Base-by-base conservation (phyloP, 208 protist species). In the Wallacemonas rigidus region DNA sequence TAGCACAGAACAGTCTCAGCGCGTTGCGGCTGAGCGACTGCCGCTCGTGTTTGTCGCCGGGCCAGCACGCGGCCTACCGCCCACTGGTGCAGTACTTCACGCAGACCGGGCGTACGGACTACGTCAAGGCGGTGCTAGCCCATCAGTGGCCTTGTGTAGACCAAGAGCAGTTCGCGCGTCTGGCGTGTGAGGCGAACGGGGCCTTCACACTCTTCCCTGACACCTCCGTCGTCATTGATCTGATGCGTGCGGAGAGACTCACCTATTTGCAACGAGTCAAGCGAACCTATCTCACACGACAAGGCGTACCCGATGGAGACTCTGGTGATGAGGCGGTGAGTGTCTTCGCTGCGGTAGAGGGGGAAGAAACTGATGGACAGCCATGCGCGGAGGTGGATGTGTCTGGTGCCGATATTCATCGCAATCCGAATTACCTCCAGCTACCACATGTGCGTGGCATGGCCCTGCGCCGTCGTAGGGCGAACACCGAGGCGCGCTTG, bases 11-110 rank as follows among this genome's bases (percentile, higher is more conserved):
- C 50, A 47, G 26, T 26, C 26, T 40, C 3, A 61, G 41, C 44
- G 50, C 17, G 40, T 54, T 67, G 41, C 35, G 47, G 26, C 69
- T 81, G 6, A 8, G 50, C 12, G 81, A 76, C 36, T 91, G 86
- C 71, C 74, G 76, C 64, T 89, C 89, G 26, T 91, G 82, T 56
- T 67, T 94, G 2, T 91, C 89, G 26, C 65, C 58, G 14, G 89
- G 89, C 7, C 89, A 94, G 78, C 86, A 91, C 54, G 77, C 45
- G 40, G 84, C 83, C 45, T 94, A 91, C 69, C 78, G 72, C 15
- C 55, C 74, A 1, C 58, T 82, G 41, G 65, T 94, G 47, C 12
- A 73, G 12, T 69, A 72, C 45, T 86, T 81, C 74, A 74, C 78
- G 48, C 69, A 50, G 60, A 65, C 47, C 6, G 48, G 64, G 35